Percentiles rank a stretch among this genome's conserved stretches.
Evolutionary conservation across 768 basidiomycete genomes (phyloP).

Genomic region (Clavulina sp.): DNA sequence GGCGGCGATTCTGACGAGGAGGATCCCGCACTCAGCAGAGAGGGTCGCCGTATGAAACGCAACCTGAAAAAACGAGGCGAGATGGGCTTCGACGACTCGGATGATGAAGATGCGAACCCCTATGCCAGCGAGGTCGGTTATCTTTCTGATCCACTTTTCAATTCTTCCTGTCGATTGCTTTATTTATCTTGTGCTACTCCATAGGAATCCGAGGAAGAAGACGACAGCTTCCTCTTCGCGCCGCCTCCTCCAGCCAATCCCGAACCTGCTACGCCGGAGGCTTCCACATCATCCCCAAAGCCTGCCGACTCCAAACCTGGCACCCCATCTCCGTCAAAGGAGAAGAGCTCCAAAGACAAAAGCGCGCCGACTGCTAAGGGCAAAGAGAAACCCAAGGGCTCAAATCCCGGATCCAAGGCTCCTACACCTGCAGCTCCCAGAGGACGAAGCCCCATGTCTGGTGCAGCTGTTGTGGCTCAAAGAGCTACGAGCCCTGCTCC

Average conservation of each 20-base stretch:
- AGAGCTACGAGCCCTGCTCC: conserved; percentile 70
- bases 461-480: conserved; percentile 55
- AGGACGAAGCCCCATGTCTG: conserved; percentile 25
- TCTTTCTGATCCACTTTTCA: conserved; percentile 1
- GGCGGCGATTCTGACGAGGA: conserved; percentile 57
- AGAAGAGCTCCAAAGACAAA: too few relatives aligned
- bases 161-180: background rate
- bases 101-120: conserved; percentile 66
- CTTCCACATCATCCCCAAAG: conserved; percentile 1
- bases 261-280: conserved; percentile 4
- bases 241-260: conserved; percentile 8
- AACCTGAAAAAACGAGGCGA: conserved; percentile 72
- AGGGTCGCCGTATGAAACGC: conserved; percentile 71
- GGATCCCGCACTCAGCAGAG: conserved; percentile 43
- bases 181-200: conserved; percentile 8
- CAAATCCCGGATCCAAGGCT: conserved; percentile 23
- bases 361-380: too few relatives aligned
- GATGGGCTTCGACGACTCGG: conserved; percentile 31
- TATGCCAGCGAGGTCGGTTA: conserved; percentile 55
- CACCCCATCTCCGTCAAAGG: conserved; percentile 30
- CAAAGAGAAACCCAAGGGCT: too few relatives aligned
- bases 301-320: conserved; percentile 18
- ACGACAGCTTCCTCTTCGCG: conserved; percentile 26
- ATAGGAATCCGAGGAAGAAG: conserved; percentile 38
- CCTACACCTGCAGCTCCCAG: conserved; percentile 13